Evolutionary conservation across 2,329 filamentous ascomycete genomes (phyloP).

Genomic region (Colletotrichum tamarilloi): DNA sequence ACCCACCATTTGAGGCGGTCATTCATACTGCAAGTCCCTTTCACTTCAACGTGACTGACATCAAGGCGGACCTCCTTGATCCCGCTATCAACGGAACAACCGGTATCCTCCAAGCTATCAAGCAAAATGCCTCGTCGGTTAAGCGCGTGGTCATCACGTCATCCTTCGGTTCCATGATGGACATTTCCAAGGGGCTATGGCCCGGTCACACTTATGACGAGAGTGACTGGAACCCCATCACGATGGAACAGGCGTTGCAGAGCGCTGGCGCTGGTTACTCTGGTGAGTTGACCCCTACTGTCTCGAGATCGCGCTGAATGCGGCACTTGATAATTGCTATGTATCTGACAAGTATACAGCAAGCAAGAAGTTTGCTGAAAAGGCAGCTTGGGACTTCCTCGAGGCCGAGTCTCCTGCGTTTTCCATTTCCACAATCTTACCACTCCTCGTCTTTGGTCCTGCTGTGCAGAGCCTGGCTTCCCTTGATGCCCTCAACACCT

Average conservation of each 20-base stretch:
- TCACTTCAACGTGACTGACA: slow-evolving; percentile 71
- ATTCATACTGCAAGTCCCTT: slow-evolving; percentile 81
- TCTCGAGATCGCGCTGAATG: too few species aligned
- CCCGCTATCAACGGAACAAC: slow-evolving; percentile 61
- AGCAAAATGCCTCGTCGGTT: not conserved
- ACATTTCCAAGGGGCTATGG: not conserved
- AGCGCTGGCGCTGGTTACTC: too few species aligned
- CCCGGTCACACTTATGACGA: not conserved
- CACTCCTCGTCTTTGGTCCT: slow-evolving; percentile 6
- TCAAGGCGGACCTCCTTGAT: slow-evolving; percentile 59
- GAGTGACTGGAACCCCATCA: not conserved
- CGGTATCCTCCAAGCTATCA: not conserved
- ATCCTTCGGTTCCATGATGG: not conserved
- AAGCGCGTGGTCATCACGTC: not conserved
- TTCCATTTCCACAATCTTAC: slow-evolving; percentile 41
- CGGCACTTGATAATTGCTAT: too few species aligned
- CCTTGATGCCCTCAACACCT: not conserved
- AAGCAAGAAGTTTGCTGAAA: slow-evolving; percentile 47
- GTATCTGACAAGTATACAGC: slow-evolving; percentile 40
- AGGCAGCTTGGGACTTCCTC: slow-evolving; percentile 46
- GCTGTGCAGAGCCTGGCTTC: not conserved
- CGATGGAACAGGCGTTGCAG: too few species aligned
- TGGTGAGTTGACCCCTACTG: too few species aligned
- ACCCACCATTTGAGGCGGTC: slow-evolving; percentile 74
- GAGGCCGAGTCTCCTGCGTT: slow-evolving; percentile 45